Evolutionary conservation across 2,329 filamentous ascomycete genomes (phyloP), one percentile per base, ranked within the genome.

Genomic region (Helotiales sp.): DNA sequence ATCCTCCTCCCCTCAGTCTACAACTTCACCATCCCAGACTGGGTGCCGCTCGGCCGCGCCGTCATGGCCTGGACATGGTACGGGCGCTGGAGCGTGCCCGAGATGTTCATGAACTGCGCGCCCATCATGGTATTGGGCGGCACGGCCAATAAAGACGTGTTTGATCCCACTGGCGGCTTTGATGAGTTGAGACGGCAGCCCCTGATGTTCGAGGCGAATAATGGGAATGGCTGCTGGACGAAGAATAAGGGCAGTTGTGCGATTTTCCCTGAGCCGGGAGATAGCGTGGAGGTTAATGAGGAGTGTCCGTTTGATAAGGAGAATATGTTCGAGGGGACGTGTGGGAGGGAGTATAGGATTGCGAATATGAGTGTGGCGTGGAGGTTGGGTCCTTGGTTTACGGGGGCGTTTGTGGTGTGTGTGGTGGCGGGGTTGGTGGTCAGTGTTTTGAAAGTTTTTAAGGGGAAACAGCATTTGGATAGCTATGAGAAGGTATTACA

Each of bases 21-120:
- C 49, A 52, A 52, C 24, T 52, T 52, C 11, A 52, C 49, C 2
- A 30, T 52, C 15, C 49, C 49, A 6, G 49, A 52, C 2, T 52
- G 49, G 49, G 13, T 52, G 0, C 49, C 49, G n/a, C 3, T 52
- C 8, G 49, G 49, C 8, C 24, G 8, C n/a, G 49, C 22, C 26
- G 49, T 52, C 6, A 52, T 52, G 49, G 49, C 49, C 3, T 52
- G 49, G 49, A 52, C 49, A 2, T 52, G 49, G 49, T 52, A 30
- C 4, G 49, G 49, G n/a, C 20, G 49, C n/a, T n/a, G 11, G 49
- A 52, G 49, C 17, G 15, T 52, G n/a, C 49, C 49, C n/a, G 49
- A 52, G 49, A 30, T 52, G 24, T 52, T 52, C 26, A 52, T 52
- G 49, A 52, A 52, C 24, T 52, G 49, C 15, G 49, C 49, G 4